These are phyloP conservation scores for Castanea mollissima DNA, from an alignment of 306 rosid species.

Conservation along the genomic window DNA sequence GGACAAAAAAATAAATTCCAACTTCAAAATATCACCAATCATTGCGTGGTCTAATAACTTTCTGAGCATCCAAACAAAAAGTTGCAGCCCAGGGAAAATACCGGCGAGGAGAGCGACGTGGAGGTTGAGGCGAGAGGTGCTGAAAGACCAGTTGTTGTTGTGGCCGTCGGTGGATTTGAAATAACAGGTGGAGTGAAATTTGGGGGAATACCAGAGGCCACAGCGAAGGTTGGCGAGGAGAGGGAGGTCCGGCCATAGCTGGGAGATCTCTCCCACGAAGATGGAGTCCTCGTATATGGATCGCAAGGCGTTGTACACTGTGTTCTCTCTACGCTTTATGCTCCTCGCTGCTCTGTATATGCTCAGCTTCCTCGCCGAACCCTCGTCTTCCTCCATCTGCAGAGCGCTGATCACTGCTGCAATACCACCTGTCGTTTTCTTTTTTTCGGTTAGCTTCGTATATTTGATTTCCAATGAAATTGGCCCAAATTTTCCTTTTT, in stretches of 20 bases:
- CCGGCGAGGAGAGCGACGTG: slow-evolving; percentile 86
- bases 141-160: slow-evolving; percentile 83
- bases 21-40: too few species aligned
- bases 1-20: too few species aligned
- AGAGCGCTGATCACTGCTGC: too few species aligned
- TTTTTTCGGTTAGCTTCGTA: too few species aligned
- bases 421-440: too few species aligned
- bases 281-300: slow-evolving; percentile 82
- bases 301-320: slow-evolving; percentile 76
- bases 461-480: too few species aligned
- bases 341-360: slow-evolving; percentile 73
- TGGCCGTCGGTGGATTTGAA: slow-evolving; percentile 98
- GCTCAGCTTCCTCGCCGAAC: slow-evolving; percentile 32
- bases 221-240: slow-evolving; percentile 89
- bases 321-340: slow-evolving; percentile 68
- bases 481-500: too few species aligned
- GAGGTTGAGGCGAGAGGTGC: slow-evolving; percentile 82
- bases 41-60: too few species aligned
- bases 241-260: slow-evolving; percentile 91
- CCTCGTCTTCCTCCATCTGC: slow-evolving; percentile 35
- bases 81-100: not conserved
- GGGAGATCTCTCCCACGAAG: slow-evolving; percentile 68
- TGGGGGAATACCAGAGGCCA: slow-evolving; percentile 78
- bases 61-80: not conserved
- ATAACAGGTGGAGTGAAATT: slow-evolving; percentile 74